phyloP scores from a whole-genome alignment of 2,329 filamentous ascomycete species.

The Tolypocladium cylindrosporum region DNA sequence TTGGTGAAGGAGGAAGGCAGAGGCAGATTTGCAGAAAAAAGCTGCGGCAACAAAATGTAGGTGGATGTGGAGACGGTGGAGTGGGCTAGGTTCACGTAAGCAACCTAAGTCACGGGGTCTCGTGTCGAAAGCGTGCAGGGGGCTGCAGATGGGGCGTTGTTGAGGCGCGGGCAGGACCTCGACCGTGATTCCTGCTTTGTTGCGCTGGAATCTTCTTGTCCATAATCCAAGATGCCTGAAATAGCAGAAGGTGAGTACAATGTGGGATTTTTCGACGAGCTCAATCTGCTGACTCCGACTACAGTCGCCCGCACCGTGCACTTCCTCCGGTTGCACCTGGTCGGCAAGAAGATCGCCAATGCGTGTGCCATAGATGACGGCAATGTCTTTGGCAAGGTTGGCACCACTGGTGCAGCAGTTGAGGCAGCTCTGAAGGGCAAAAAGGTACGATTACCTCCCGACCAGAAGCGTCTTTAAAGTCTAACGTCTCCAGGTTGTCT shows the following conservation, averaged over 20 bases:
- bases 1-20: slow-evolving; percentile 8
- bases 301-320: slow-evolving; percentile 76
- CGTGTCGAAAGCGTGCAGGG: slow-evolving; percentile 18
- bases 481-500: slow-evolving; percentile 32
- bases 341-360: slow-evolving; percentile 66
- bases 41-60: slow-evolving; percentile 14
- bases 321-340: slow-evolving; percentile 72
- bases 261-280: neutral
- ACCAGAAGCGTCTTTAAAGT: neutral
- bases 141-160: neutral
- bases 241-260: slow-evolving; percentile 44
- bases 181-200: neutral
- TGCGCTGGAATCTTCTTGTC: neutral
- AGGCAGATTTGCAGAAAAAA: slow-evolving; percentile 16
- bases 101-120: slow-evolving; percentile 15
- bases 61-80: slow-evolving; percentile 11
- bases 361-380: slow-evolving; percentile 67
- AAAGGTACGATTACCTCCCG: slow-evolving; percentile 29
- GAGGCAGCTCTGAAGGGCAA: slow-evolving; percentile 64
- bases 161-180: neutral
- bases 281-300: neutral
- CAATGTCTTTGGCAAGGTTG: slow-evolving; percentile 85
- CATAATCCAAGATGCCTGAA: slow-evolving; percentile 41
- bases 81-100: slow-evolving; percentile 11
- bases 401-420: slow-evolving; percentile 68